Conservation (phyloP, 805 yeast species). For the Ogataea nitratoaversa region DNA sequence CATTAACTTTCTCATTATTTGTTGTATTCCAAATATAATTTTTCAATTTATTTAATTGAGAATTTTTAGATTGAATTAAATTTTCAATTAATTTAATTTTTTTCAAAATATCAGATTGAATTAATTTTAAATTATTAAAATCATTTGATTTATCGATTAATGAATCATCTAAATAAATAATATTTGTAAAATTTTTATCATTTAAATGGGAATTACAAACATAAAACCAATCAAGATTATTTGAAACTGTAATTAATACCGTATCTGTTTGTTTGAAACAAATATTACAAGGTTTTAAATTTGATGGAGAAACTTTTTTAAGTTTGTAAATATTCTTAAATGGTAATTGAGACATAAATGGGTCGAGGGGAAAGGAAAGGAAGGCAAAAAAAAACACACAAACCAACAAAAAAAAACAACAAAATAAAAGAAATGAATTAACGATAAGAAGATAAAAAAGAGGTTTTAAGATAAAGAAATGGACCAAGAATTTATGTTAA, state of each 20-base stretch:
- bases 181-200: conserved; percentile 41
- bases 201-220: conserved; percentile 44
- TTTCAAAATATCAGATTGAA: conserved; percentile 24
- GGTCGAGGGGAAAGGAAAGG: not conserved
- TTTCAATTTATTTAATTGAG: conserved; percentile 24
- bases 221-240: conserved; percentile 46
- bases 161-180: conserved; percentile 27
- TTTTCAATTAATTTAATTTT: conserved; percentile 36
- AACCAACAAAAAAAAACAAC: no score
- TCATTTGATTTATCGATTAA: conserved; percentile 17
- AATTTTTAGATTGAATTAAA: conserved; percentile 15
- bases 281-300: conserved; percentile 42
- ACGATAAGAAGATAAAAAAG: no score
- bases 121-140: conserved; percentile 19
- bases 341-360: conserved; percentile 17
- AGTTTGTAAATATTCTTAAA: conserved; percentile 33
- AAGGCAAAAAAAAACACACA: no score
- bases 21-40: conserved; percentile 21
- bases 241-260: conserved; percentile 40
- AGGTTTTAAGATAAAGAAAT: no score
- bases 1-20: conserved; percentile 7
- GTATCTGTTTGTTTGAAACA: conserved; percentile 47
- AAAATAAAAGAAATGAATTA: no score
- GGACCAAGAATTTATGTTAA: no score
- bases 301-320: conserved; percentile 38